These are phyloP conservation scores for Pleurotus giganteus DNA, from an alignment of 768 basidiomycete species.

Conservation along the genomic window DNA sequence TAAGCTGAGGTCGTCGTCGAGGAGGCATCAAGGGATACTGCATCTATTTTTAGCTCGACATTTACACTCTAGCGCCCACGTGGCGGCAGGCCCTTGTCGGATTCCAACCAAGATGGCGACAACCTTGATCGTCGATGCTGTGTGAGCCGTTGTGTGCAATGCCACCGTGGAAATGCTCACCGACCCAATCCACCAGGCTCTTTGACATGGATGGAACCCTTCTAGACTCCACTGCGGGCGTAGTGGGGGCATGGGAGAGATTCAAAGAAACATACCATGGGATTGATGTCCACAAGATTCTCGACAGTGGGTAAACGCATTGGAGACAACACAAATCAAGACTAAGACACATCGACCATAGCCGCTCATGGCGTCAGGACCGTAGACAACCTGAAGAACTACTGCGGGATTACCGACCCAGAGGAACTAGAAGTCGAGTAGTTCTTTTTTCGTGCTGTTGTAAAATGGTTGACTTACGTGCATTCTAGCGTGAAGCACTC, in stretches of 20 bases:
- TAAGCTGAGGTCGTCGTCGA: conserved; percentile 71
- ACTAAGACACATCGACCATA: conserved; percentile 22
- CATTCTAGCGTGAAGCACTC: conserved; percentile 57
- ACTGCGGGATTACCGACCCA: conserved; percentile 68
- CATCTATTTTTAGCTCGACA: conserved; percentile 16
- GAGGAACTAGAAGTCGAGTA: conserved; percentile 63
- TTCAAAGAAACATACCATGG: conserved; percentile 69
- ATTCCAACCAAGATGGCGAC: conserved; percentile 4
- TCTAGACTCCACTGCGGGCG: conserved; percentile 80
- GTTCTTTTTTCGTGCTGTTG: conserved; percentile 5
- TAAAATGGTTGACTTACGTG: conserved; percentile 8
- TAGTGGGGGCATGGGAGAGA: conserved; percentile 79
- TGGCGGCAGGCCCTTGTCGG: background rate
- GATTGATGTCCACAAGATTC: conserved; percentile 58
- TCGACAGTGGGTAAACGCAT: conserved; percentile 48
- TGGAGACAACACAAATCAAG: background rate
- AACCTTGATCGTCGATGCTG: conserved; percentile 33
- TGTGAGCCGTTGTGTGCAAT: conserved; percentile 27
- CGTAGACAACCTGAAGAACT: conserved; percentile 71
- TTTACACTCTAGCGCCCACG: background rate
- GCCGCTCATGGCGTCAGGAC: conserved; percentile 84
- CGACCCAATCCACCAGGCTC: conserved; percentile 37
- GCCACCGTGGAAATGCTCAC: background rate
- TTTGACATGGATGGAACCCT: conserved; percentile 87
- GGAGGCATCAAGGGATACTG: conserved; percentile 58